Base-by-base conservation (phyloP, 768 basidiomycete genomes). In the Glaciozyma martinii region DNA sequence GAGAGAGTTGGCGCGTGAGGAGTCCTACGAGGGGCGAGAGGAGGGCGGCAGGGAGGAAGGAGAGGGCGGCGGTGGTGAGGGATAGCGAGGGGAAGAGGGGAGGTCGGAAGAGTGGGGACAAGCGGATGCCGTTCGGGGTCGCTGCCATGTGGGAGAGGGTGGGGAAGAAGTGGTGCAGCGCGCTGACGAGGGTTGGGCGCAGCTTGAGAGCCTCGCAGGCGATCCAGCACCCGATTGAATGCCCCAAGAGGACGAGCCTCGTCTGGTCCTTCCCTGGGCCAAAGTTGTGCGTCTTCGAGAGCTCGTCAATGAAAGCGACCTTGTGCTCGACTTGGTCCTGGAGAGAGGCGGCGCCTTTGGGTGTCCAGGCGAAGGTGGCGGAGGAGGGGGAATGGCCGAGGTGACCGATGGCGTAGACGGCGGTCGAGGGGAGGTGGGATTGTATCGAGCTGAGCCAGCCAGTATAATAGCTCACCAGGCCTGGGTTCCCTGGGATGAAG, bases 161-260 rank as follows among this genome's bases (percentile, higher is more conserved):
- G 0, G 88, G 89, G 75, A 86, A 88, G 12, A 92, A 78, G 60
- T 89, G 73, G 66, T 86, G 85, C 3, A 79, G 76, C 6, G 79
- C 78, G 18, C 77, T 63, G 23, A 84, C 73, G 30, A 29, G n/a
- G 27, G 46, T 8, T 27, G 52, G 27, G 10, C 29, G 30, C 18
- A 53, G 30, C 32, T 13, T 23, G 70, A 77, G 69, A 43, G 82
- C 85, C 78, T 88, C 82, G 37, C 83, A 72, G 6, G 80, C 74
- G 59, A 90, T 78, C 86, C 87, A 90, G 2, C 82, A 77, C 2
- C 88, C 88, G 19, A 89, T 82, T 60, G 86, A 87, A 67, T 90
- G 88, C 13, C 84, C 86, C 27, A 81, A 73, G 0, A 86, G 29
- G 23, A 85, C 74, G 32, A 85, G 73, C 62, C 75, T 79, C 5